Base-by-base conservation (phyloP, 352 stramenopile genomes). In the Phytopythium litorale region DNA sequence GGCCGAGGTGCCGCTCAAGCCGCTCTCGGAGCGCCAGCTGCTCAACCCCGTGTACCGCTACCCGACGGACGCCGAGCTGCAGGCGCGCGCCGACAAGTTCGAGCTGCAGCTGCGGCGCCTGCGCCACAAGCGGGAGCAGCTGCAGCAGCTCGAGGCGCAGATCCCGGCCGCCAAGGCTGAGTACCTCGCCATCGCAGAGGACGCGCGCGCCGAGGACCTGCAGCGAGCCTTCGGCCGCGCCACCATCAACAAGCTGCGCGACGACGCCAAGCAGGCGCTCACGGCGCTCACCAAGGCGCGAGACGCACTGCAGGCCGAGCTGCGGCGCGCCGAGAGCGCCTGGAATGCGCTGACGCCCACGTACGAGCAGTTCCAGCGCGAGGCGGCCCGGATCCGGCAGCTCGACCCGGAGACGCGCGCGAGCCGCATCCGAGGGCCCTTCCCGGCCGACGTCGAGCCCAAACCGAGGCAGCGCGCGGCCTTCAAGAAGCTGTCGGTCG, bases 401-500 rank as follows among this genome's bases (percentile, higher is more conserved):
- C 60, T 93, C 0, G 63, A 79, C 7, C 62, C 73, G 0, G 64
- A 75, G 28, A 67, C 67, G 5, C 75, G 84, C 6, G 49, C 55
- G 2, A 25, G 12, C 1, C 67, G 83, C 4, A 88, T 93, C 50
- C 51, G 35, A 30, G 81, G 84, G 0, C 84, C 84, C 9, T 93
- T 93, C 56, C 70, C 76, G 35, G 45, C 59, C 9, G 68, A 75
- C 16, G 55, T 83, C 13, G 71, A 82, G n/a, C 48, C 86, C 57
- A 73, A 87, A 40, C 84, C 76, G 9, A 66, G 75, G 3, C 79
- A 74, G 38, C 67, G 81, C 21, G 81, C 82, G 0, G 62, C 77
- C 33, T 91, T 91, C 68, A 91, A 91, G 50, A 93, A 93, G 50
- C 65, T 93, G 23, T 93, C 84, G n/a, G 81, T 88, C 0, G 81